Evolutionary conservation across 352 stramenopile species (phyloP), one percentile per base, ranked within the genome.

Genomic region (Globisporangium spinosum): DNA sequence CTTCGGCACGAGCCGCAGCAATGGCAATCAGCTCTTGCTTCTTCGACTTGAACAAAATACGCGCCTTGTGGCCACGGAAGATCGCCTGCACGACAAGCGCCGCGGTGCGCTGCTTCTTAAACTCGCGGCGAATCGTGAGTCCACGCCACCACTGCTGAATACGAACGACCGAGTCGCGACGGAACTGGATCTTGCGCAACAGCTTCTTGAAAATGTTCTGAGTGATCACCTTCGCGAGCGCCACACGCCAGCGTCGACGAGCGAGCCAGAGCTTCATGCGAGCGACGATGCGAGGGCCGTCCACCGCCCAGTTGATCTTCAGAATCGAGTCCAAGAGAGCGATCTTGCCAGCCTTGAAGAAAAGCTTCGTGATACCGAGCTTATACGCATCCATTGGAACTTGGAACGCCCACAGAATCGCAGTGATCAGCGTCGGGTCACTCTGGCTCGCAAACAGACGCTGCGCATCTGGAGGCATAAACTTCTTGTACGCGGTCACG

Each of bases 71-170:
- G 53, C 88, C 88, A 67, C 86, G 88, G 80, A 94, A 95, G 32
- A 94, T 58, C 32, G 84, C 83, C 64, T 95, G 88, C 47, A 95
- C 77, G 23, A 93, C 70, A 17, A 95, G 69, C 2, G 75, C 87
- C 49, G 88, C 81, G 20, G 72, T 81, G 64, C 88, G 87, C 70
- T 88, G 83, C 78, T 93, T 93, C 75, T 93, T 90, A 58, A 93
- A 94, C 45, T 89, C 73, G 65, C 87, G 86, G 61, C 86, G 86
- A 54, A 93, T 74, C 32, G 79, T 80, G 22, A 89, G 65, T 13
- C 83, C 83, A 65, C 88, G 88, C 88, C 88, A 96, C 88, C 88
- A 96, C 64, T 85, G 84, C 77, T 96, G 88, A 65, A 96, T 90
- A 59, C 79, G 79, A 32, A 83, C 73, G 22, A 89, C 79, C 32